These are phyloP conservation scores for Ogataea methanolica DNA, from an alignment of 805 yeast species.

Conservation along the genomic window DNA sequence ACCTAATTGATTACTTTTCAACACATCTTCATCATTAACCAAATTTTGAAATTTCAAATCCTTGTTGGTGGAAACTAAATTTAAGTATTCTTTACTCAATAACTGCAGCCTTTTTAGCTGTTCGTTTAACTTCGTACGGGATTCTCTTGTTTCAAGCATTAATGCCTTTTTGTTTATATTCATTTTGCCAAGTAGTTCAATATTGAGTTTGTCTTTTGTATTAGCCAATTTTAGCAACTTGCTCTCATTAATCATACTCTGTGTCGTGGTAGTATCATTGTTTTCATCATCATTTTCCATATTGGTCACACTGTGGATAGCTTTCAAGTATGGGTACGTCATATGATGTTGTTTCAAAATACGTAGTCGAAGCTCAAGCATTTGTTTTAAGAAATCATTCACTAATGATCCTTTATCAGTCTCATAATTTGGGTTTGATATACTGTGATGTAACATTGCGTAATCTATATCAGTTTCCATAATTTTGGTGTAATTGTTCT, in stretches of 20 bases:
- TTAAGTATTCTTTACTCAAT: constrained; percentile 8
- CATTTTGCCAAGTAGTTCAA: neutral
- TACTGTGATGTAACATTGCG: constrained; percentile 2
- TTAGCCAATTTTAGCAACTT: constrained; percentile 5
- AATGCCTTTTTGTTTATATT: neutral
- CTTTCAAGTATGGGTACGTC: constrained; percentile 18
- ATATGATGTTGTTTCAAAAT: constrained; percentile 21
- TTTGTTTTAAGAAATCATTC: constrained; percentile 12
- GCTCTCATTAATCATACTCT: constrained; percentile 6
- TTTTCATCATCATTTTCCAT: neutral
- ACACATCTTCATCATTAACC: constrained; percentile 8
- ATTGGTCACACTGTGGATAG: constrained; percentile 15
- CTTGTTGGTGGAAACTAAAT: constrained; percentile 11
- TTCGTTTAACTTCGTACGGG: neutral
- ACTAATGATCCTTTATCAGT: neutral
- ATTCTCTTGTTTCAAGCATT: neutral
- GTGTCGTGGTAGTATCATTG: neutral
- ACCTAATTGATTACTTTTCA: constrained; percentile 6
- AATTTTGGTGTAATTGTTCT: neutral
- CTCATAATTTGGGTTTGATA: neutral
- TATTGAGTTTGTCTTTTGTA: constrained; percentile 11
- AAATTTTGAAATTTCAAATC: constrained; percentile 12
- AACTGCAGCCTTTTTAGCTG: constrained; percentile 4
- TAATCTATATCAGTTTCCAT: constrained; percentile 6
- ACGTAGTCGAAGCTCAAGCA: constrained; percentile 14